Base-by-base conservation (phyloP, 139 green algal genomes). In the Ostreobium quekettii region DNA sequence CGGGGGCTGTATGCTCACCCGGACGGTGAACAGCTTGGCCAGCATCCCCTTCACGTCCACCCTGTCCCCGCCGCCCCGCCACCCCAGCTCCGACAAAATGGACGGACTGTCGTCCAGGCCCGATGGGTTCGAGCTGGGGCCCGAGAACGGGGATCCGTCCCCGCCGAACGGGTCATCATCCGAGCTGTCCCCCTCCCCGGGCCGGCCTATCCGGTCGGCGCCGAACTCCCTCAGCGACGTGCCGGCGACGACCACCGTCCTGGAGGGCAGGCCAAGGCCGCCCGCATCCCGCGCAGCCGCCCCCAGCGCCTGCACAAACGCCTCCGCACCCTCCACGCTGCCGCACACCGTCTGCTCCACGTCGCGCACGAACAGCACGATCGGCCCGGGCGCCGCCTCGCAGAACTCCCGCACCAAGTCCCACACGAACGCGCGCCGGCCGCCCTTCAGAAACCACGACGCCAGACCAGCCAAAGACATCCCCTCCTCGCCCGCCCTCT, bases 141-240 rank as follows among this genome's bases (percentile, higher is more conserved):
- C 42, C 11, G 15, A 53, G 15, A 19, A 19, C 19, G 11, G 11
- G 42, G 42, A 53, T 53, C 19, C 42, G 42, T 53, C 42, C 15
- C 11, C 42, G 42, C 11, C 42, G 15, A 11, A 53, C 42, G 19
- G 42, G 11, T 53, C 15, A 11, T 19, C 42, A 53, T 19, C 42
- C 42, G 15, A 19, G 11, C 42, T 11, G 42, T 53, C 42, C 42
- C 19, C 42, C 15, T 19, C 19, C 11, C 19, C 19, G 42, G 19
- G 19, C 42, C 42, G 15, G 15, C 15, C 19, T 19, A 53, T 11
- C 15, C 42, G 42, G 19, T 53, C 42, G 15, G 42, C 42, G 11
- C 42, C 42, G 42, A 53, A 53, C 42, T 53, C 42, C 19, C 42
- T 53, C 42, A 53, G 42, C 42, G 42, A 53, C 42, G 42, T 53